Base-by-base conservation (phyloP, 2,329 filamentous ascomycete species). In the Graphilbum fragrans region DNA sequence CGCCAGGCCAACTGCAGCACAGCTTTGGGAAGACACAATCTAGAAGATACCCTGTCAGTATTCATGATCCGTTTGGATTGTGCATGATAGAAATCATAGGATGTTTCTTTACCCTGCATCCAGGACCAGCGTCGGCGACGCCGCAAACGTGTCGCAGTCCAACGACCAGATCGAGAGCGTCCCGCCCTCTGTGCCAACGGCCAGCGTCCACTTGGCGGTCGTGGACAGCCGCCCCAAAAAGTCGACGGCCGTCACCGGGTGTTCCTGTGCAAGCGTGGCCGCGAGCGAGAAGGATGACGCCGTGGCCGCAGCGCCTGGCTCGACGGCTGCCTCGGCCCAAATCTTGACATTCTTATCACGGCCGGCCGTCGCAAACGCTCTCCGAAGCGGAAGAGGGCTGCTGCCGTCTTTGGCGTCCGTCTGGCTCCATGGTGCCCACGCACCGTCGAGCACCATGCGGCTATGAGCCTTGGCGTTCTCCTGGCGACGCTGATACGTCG, bases 401-500 rank as follows among this genome's bases (percentile, higher is more conserved):
- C n/a, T n/a, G n/a, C n/a, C n/a, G n/a, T n/a, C n/a, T n/a, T 7
- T 16, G 29, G 8, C 14, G 29, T 10, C 29, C 29, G 29, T 5
- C 29, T 5, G 29, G 29, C 29, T 5, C 16, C 58, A 69, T 2
- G 82, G 81, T 1, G 82, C 80, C 90, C 92, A 98, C 3, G 84
- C 77, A 1, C 79, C 83, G 55, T 87, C 86, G 14, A 96, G 69
- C 36, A 98, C 88, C 87, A 98, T 96, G 45, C 92, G 71, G 4
- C 82, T 72, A 58, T 98, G 92, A 0, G 85, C 90, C 61, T 94
- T 95, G 2, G 77, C 74, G 52, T 94, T 86, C 3, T 73, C 66
- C 46, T 79, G 66, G 32, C 74, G 58, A 3, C 81, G 64, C 20
- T 58, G 61, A 53, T 83, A 95, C 14, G 21, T 54, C 23, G 52